These are phyloP conservation scores for Fonsecaea multimorphosa DNA, from an alignment of 2,329 filamentous ascomycete species.

Conservation along the genomic window DNA sequence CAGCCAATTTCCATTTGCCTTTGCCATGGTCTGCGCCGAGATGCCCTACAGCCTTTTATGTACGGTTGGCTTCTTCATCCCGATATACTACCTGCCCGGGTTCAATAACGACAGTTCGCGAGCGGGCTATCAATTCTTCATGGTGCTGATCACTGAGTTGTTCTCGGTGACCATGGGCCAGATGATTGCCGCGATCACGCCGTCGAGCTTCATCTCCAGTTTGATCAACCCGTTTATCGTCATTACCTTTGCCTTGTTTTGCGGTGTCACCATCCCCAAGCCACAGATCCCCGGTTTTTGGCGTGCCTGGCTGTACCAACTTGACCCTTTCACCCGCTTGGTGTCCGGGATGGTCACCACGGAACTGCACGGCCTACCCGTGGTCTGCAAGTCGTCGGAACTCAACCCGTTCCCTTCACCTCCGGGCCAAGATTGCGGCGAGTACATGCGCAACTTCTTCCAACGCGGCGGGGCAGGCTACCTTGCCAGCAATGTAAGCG, in stretches of 20 bases:
- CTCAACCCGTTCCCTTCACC: conserved; percentile 73
- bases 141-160: conserved; percentile 80
- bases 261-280: conserved; percentile 81
- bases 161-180: conserved; percentile 84
- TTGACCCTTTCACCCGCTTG: conserved; percentile 82
- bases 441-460: conserved; percentile 78
- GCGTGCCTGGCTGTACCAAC: conserved; percentile 79
- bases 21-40: conserved; percentile 80
- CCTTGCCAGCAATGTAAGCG: conserved; percentile 68
- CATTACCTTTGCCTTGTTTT: conserved; percentile 84
- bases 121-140: conserved; percentile 86
- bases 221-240: conserved; percentile 83
- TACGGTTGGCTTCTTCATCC: conserved; percentile 79
- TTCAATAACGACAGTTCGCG: conserved; percentile 67
- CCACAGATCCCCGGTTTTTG: conserved; percentile 80
- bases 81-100: conserved; percentile 83
- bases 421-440: conserved; percentile 68
- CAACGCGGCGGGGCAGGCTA: conserved; percentile 72
- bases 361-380: conserved; percentile 69
- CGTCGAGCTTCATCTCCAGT: conserved; percentile 76
- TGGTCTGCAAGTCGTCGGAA: conserved; percentile 67
- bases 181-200: conserved; percentile 76
- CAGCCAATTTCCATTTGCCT: conserved; percentile 76
- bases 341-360: conserved; percentile 81
- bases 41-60: conserved; percentile 83